A percentile compares a stretch with the other conserved stretches of the same genome.
Evolutionary conservation across 345 rosid species (phyloP).

Genomic region (Cardamine resedifolia): DNA sequence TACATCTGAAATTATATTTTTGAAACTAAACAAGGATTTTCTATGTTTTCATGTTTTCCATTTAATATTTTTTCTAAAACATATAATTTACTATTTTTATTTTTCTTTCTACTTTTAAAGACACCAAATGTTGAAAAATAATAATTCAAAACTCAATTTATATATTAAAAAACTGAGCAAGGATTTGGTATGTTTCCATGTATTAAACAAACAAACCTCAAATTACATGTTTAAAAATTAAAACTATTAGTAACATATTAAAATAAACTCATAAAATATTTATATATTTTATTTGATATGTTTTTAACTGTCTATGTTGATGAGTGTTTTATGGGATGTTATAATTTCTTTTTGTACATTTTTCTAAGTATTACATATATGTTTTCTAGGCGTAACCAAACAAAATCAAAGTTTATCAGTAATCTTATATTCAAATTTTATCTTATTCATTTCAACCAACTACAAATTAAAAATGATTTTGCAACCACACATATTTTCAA

Average conservation of each 20-base stretch:
- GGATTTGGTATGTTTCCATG: neutral
- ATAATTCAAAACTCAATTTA: too few species aligned
- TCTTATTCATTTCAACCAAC: neutral
- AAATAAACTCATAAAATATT: too few species aligned
- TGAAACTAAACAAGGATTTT: neutral
- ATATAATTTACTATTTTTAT: neutral
- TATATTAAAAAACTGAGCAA: too few species aligned
- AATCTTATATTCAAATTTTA: neutral
- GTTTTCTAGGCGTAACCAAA: neutral
- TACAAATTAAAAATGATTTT: neutral
- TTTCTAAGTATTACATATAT: neutral
- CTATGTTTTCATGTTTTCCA: neutral
- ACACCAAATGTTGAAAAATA: neutral
- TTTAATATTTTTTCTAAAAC: too few species aligned
- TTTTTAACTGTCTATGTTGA: too few species aligned
- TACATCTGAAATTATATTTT: too few species aligned
- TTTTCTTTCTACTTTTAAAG: too few species aligned
- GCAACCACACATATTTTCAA: constrained; percentile 6
- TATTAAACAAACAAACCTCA: neutral
- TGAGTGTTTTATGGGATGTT: too few species aligned
- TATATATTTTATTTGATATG: too few species aligned
- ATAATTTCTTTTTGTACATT: neutral
- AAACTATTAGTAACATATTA: too few species aligned
- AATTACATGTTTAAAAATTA: neutral
- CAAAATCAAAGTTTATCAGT: neutral